Evolutionary conservation across 345 rosid genomes (phyloP).

Genomic region (Moricandia moricandioides): DNA sequence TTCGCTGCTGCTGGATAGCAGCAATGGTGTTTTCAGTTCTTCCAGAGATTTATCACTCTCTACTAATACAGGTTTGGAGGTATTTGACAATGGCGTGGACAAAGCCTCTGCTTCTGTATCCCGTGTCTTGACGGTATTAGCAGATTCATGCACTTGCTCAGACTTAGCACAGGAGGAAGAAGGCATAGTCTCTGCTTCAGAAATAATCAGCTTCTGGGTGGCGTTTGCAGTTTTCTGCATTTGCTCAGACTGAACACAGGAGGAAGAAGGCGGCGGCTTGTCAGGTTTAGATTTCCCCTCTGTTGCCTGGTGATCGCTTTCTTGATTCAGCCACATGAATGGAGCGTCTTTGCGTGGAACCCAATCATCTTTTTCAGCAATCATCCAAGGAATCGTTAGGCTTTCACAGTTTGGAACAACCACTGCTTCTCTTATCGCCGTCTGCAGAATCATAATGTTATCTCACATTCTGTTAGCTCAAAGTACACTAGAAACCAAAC

Average conservation of each 20-base stretch:
- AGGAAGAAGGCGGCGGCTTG: constrained; percentile 32
- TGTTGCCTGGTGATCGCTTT: constrained; percentile 39
- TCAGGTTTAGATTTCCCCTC: constrained; percentile 42
- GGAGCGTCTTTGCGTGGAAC: constrained; percentile 74
- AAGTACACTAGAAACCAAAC: constrained; percentile 15
- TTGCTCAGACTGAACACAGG: constrained; percentile 42
- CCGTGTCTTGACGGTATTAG: constrained; percentile 18
- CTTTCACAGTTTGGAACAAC: constrained; percentile 91
- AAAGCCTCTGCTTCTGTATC: constrained; percentile 18
- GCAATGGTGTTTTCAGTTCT: constrained; percentile 56
- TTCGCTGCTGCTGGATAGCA: constrained; percentile 36
- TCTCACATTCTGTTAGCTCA: constrained; percentile 3
- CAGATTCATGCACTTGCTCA: constrained; percentile 36
- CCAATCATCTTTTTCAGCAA: constrained; percentile 94
- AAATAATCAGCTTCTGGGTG: constrained; percentile 21
- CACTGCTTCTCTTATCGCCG: constrained; percentile 64
- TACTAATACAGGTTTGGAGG: constrained; percentile 33
- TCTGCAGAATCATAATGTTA: constrained; percentile 46
- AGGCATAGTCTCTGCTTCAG: constrained; percentile 8
- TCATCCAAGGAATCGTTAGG: constrained; percentile 82
- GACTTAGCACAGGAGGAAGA: constrained; percentile 40
- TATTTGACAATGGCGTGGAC: constrained; percentile 17
- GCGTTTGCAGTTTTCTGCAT: constrained; percentile 34
- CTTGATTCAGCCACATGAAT: constrained; percentile 79
- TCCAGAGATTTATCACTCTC: constrained; percentile 41